phyloP scores from a whole-genome alignment of 2,329 filamentous ascomycete genomes.

The Paramyrothecium sp. region DNA sequence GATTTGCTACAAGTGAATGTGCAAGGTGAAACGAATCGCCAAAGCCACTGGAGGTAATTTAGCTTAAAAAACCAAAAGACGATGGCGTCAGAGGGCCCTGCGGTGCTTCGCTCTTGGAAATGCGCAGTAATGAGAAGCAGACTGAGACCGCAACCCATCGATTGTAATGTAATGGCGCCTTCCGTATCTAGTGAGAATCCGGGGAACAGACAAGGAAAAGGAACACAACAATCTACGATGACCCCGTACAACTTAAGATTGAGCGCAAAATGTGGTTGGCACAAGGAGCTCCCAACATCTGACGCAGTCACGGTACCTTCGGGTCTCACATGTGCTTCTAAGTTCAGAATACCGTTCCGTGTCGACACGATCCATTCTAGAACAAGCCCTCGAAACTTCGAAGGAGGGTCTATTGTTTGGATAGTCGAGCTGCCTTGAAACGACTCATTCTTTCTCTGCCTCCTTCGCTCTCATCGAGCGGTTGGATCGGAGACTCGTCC shows the following conservation, averaged over 20 bases:
- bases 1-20: slow-evolving; percentile 36
- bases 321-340: too few relatives aligned
- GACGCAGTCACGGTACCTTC: too few relatives aligned
- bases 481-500: slow-evolving; percentile 64
- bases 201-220: too few relatives aligned
- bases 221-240: too few relatives aligned
- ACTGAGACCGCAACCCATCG: slow-evolving; percentile 52
- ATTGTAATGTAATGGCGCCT: slow-evolving; percentile 44
- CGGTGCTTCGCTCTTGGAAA: slow-evolving; percentile 53
- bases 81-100: slow-evolving; percentile 63
- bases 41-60: slow-evolving; percentile 41
- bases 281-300: neutral
- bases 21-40: slow-evolving; percentile 64
- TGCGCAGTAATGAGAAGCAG: slow-evolving; percentile 53
- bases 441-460: slow-evolving; percentile 65
- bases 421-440: slow-evolving; percentile 70
- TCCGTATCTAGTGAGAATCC: slow-evolving; percentile 13
- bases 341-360: too few relatives aligned
- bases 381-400: neutral
- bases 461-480: slow-evolving; percentile 66
- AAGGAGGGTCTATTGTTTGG: slow-evolving; percentile 40
- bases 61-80: slow-evolving; percentile 23
- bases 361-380: neutral
- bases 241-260: neutral
- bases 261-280: neutral